Base-by-base conservation (phyloP, 1,139 yeast species). In the Lodderomyces beijingensis region DNA sequence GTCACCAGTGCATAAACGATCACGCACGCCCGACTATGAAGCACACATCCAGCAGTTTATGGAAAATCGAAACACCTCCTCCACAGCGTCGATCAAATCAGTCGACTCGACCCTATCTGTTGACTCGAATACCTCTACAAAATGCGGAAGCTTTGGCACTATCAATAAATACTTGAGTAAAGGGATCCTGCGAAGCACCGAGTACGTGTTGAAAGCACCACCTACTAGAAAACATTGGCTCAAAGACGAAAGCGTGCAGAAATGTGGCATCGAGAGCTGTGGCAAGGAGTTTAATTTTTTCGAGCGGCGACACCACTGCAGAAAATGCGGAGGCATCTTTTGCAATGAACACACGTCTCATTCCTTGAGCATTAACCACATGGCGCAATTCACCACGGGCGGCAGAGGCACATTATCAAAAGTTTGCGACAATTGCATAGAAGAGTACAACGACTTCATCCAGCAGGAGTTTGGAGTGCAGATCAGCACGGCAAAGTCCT, bases 261-360 rank as follows among this genome's bases (percentile, higher is more conserved):
- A 73, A 31, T 88, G 96, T 53, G 70, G 74, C n/a, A 70, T 72
- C 16, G 46, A 53, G 2, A 10, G 43, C n/a, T 88, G 96, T 58
- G 62, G 68, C 37, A 72, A 72, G 55, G 53, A 71, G 36, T 75
- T 84, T 55, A 77, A 84, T 31, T 78, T 83, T 49, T 75, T 86
- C 55, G 95, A 88, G 47, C 73, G 97, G 42, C 77, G 93, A 38
- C 97, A 89, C 53, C 97, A 89, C 59, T 89, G 97, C 53, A 74
- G 97, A 33, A 81, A 85, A 50, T 89, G 97, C 62, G 97, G 97
- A 13, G 94, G 87, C 19, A 74, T 89, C 10, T 89, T 82, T 51
- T 89, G 97, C 58, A 79, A 80, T 33, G 82, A 78, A 37, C 79
- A 77, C 43, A 64, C 79, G 6, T 62, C 67, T 19, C 79, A 75